Evolutionary conservation across 495 filamentous ascomycete genomes (phyloP).

Genomic region (Podospora sp.): DNA sequence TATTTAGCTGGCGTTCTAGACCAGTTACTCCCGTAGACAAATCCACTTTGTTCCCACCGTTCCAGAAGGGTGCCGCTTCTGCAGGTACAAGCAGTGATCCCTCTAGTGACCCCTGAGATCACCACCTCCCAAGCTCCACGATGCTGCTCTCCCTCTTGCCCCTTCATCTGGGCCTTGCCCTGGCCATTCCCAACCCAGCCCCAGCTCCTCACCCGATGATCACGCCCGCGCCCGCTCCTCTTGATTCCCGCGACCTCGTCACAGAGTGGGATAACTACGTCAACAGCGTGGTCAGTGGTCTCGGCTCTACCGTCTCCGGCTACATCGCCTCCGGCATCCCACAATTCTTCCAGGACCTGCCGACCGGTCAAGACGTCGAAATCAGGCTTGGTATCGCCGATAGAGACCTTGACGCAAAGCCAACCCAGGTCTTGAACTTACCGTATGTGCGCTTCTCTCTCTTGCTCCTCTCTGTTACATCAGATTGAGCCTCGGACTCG

Average conservation of each 20-base stretch:
- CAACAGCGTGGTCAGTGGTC: slow-evolving; percentile 48
- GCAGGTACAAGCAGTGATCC: background rate
- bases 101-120: background rate
- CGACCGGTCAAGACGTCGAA: slow-evolving; percentile 60
- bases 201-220: slow-evolving; percentile 46
- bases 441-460: slow-evolving; percentile 45
- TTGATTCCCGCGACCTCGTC: slow-evolving; percentile 26
- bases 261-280: slow-evolving; percentile 33
- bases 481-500: too few species aligned
- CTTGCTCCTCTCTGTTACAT: background rate
- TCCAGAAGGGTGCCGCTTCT: background rate
- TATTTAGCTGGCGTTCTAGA: too few species aligned
- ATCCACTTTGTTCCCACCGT: too few species aligned
- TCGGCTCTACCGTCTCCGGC: slow-evolving; percentile 54
- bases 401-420: slow-evolving; percentile 57
- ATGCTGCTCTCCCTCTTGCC: background rate
- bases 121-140: background rate
- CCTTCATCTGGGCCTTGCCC: background rate
- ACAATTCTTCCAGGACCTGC: slow-evolving; percentile 68
- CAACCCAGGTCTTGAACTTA: slow-evolving; percentile 72
- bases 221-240: slow-evolving; percentile 44
- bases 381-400: slow-evolving; percentile 62
- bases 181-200: background rate
- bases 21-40: too few species aligned
- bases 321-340: slow-evolving; percentile 66